Percentiles rank a stretch among this genome's conserved stretches.
Conservation (phyloP, 2,329 filamentous ascomycete genomes). For the Sporothrix pseudoabietina region DNA sequence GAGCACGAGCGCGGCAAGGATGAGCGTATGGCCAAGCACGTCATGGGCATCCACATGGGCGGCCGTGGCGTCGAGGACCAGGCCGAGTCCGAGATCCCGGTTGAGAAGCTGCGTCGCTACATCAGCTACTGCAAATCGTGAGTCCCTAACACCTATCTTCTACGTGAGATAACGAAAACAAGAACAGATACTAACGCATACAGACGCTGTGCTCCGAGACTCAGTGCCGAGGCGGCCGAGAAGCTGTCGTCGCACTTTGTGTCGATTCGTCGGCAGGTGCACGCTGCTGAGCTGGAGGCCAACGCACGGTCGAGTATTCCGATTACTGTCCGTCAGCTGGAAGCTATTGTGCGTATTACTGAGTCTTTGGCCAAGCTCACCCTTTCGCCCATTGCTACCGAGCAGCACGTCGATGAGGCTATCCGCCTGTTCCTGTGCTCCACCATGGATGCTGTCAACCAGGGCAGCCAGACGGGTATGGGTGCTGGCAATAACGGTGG, state of each 20-base stretch:
- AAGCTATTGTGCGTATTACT: conserved; percentile 95
- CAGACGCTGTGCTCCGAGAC: conserved; percentile 86
- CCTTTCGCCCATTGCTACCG: conserved; percentile 81
- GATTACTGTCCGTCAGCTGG: conserved; percentile 94
- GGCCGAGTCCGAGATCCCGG: conserved; percentile 81
- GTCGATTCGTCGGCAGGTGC: conserved; percentile 90
- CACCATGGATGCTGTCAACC: conserved; percentile 96
- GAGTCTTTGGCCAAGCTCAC: conserved; percentile 92
- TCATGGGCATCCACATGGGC: conserved; percentile 97
- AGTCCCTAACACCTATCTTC: conserved; percentile 40
- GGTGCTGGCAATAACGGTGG: conserved; percentile 23
- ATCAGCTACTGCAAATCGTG: conserved; percentile 96
- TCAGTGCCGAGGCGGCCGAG: conserved; percentile 88
- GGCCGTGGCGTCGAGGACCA: conserved; percentile 80
- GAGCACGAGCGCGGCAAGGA: conserved; percentile 89
- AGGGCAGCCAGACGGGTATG: conserved; percentile 60
- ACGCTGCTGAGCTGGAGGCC: conserved; percentile 84
- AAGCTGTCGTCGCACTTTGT: conserved; percentile 98
- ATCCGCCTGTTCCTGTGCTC: conserved; percentile 94
- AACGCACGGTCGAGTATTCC: conserved; percentile 92
- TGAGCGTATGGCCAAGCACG: conserved; percentile 91
- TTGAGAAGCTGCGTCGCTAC: conserved; percentile 97
- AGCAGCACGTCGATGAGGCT: conserved; percentile 93
- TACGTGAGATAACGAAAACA: not conserved
- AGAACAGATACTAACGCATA: conserved; percentile 39